A percentile compares a stretch with the other conserved stretches of the same genome.
Conservation (phyloP, 2,329 filamentous ascomycete species). For the Malbranchea zuffiana region DNA sequence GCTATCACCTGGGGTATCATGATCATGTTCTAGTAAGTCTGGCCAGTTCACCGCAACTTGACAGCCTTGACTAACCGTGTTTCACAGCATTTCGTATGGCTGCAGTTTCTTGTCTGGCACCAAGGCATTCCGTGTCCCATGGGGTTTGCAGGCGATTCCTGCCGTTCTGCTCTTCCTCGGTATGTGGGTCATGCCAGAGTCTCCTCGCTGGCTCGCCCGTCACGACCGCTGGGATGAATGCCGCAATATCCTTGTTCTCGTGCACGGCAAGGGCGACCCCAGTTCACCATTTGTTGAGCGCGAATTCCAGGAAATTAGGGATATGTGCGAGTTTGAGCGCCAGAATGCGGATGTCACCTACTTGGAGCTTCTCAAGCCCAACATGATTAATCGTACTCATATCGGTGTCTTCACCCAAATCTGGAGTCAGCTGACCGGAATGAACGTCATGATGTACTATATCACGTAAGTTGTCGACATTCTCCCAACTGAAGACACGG, state of each 20-base stretch:
- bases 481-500: neutral
- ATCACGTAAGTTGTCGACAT: slow-evolving; percentile 36
- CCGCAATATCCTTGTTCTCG: slow-evolving; percentile 39
- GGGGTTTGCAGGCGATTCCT: slow-evolving; percentile 54
- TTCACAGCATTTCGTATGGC: slow-evolving; percentile 44
- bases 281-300: slow-evolving; percentile 54
- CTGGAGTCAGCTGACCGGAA: slow-evolving; percentile 64
- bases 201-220: slow-evolving; percentile 53
- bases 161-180: slow-evolving; percentile 47
- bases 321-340: slow-evolving; percentile 63
- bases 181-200: slow-evolving; percentile 45
- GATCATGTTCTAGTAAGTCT: slow-evolving; percentile 49
- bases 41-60: neutral
- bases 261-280: slow-evolving; percentile 56
- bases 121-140: slow-evolving; percentile 52
- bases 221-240: slow-evolving; percentile 49
- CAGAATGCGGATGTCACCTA: slow-evolving; percentile 59
- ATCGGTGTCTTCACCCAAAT: slow-evolving; percentile 64
- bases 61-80: slow-evolving; percentile 8
- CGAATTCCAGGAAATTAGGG: slow-evolving; percentile 62
- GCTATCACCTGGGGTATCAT: slow-evolving; percentile 37
- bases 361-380: slow-evolving; percentile 58
- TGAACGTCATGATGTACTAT: slow-evolving; percentile 69
- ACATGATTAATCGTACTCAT: slow-evolving; percentile 62
- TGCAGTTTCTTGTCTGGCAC: slow-evolving; percentile 47